Conservation (phyloP, 1,139 yeast genomes). For the Lodderomyces theae region DNA sequence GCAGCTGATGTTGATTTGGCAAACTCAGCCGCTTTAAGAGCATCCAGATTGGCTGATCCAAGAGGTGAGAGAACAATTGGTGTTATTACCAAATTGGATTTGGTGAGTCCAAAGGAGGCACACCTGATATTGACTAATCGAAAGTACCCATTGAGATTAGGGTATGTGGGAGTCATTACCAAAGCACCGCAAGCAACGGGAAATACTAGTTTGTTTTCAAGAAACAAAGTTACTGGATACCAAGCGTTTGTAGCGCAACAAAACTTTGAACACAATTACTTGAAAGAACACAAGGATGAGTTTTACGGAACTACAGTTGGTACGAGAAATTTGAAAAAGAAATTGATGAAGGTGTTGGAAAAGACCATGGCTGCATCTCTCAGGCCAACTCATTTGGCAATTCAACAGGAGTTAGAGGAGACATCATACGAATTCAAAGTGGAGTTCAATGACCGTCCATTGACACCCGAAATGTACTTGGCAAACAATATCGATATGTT, state of each 20-base stretch:
- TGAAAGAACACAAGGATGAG: conserved; percentile 58
- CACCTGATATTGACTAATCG: conserved; percentile 65
- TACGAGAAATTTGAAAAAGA: conserved; percentile 70
- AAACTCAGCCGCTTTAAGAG: conserved; percentile 88
- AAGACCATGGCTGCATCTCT: conserved; percentile 87
- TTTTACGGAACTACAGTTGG: conserved; percentile 72
- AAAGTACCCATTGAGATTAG: conserved; percentile 89
- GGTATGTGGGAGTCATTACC: conserved; percentile 96
- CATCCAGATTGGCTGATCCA: conserved; percentile 92
- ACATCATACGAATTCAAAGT: conserved; percentile 91
- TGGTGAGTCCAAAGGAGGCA: conserved; percentile 77
- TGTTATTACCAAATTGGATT: conserved; percentile 88
- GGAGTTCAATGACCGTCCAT: conserved; percentile 88
- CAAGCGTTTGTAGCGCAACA: conserved; percentile 62
- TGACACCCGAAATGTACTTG: conserved; percentile 90
- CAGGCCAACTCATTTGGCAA: conserved; percentile 81
- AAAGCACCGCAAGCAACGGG: conserved; percentile 53
- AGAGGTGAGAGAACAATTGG: conserved; percentile 94
- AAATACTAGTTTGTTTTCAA: conserved; percentile 29
- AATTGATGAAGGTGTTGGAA: conserved; percentile 83
- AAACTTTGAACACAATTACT: conserved; percentile 57
- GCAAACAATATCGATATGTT: conserved; percentile 88
- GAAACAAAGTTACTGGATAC: conserved; percentile 37
- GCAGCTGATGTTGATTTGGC: conserved; percentile 99
- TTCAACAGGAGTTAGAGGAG: conserved; percentile 90